Evolutionary conservation across 2,329 filamentous ascomycete species (phyloP).

Genomic region (Drechslerella stenobrocha): DNA sequence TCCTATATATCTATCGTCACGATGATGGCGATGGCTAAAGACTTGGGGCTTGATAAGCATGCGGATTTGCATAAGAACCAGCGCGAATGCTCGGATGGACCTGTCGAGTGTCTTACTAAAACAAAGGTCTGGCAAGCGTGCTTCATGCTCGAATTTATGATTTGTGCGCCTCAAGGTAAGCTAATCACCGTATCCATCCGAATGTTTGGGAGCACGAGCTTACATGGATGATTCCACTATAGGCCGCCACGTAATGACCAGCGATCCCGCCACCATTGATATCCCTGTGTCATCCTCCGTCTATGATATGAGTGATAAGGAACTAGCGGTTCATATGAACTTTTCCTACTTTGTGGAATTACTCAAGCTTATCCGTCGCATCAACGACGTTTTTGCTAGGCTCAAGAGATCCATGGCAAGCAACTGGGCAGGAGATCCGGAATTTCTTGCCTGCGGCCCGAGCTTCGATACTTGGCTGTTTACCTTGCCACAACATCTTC

Average conservation of each 20-base stretch:
- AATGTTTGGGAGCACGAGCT: constrained; percentile 9
- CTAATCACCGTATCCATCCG: constrained; percentile 12
- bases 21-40: constrained; percentile 89
- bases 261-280: constrained; percentile 52
- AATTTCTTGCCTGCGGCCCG: constrained; percentile 77
- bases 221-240: constrained; percentile 42
- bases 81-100: constrained; percentile 68
- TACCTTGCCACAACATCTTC: constrained; percentile 76
- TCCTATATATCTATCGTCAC: constrained; percentile 97
- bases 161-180: constrained; percentile 86
- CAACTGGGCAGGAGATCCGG: constrained; percentile 83
- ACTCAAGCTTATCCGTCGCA: constrained; percentile 74
- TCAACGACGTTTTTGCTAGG: constrained; percentile 73
- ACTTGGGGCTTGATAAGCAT: constrained; percentile 86
- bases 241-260: constrained; percentile 52
- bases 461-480: constrained; percentile 74
- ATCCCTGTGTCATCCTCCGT: constrained; percentile 49
- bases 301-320: constrained; percentile 51
- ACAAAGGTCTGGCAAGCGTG: constrained; percentile 88
- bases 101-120: constrained; percentile 78
- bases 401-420: constrained; percentile 62
- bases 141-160: constrained; percentile 85
- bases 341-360: constrained; percentile 79
- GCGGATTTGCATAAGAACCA: constrained; percentile 75
- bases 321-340: constrained; percentile 66